A percentile compares a stretch with the other conserved stretches of the same genome.
phyloP scores from a whole-genome alignment of 306 rosid species.

The Lathyrus sativus region DNA sequence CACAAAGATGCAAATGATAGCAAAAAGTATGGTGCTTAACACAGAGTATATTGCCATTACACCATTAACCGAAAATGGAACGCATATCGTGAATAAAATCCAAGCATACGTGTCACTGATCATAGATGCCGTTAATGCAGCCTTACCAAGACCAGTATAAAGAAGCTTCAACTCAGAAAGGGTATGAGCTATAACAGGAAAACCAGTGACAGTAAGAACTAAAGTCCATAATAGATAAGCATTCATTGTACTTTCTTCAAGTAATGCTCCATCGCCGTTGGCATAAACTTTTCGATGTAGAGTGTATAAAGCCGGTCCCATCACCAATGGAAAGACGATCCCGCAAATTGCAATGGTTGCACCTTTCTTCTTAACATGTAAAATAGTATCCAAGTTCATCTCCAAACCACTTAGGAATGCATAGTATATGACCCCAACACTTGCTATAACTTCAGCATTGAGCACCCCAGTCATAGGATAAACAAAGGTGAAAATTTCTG shows the following conservation, averaged over 20 bases:
- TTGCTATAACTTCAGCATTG: conserved; percentile 22
- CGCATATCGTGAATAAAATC: conserved; percentile 40
- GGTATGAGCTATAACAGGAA: conserved; percentile 45
- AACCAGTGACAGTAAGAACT: conserved; percentile 46
- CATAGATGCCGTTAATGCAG: conserved; percentile 41
- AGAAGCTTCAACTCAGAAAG: conserved; percentile 51
- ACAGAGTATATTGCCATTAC: background rate
- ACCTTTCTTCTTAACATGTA: conserved; percentile 34
- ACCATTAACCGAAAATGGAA: conserved; percentile 39
- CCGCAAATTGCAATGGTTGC: conserved; percentile 37
- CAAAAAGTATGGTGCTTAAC: background rate
- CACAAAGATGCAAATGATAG: conserved; percentile 25
- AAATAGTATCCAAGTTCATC: conserved; percentile 40
- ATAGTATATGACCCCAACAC: conserved; percentile 41
- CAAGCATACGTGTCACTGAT: conserved; percentile 45
- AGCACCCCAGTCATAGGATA: conserved; percentile 24
- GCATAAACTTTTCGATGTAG: background rate
- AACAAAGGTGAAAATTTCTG: rapidly evolving
- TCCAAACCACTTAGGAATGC: conserved; percentile 48
- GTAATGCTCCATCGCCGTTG: rapidly evolving
- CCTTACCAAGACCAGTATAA: conserved; percentile 46
- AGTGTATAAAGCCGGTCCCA: conserved; percentile 17
- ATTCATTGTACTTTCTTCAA: background rate
- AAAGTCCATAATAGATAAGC: conserved; percentile 38
- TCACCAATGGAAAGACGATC: conserved; percentile 33